A percentile compares a stretch with the other conserved stretches of the same genome.
Evolutionary conservation across 495 filamentous ascomycete species (phyloP).

Genomic region (Xylaria intraflava): DNA sequence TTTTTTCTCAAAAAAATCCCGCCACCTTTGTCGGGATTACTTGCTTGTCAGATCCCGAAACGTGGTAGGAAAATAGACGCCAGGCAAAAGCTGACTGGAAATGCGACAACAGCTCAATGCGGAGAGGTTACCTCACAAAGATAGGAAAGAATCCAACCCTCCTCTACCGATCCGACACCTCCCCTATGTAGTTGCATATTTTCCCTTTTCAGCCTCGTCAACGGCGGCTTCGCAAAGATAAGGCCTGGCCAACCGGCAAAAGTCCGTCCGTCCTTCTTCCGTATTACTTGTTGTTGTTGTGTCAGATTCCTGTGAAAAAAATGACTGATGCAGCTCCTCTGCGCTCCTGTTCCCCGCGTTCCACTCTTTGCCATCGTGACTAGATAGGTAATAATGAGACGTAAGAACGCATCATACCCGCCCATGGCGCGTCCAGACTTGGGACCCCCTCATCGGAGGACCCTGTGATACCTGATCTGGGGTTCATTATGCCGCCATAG

Average conservation of each 20-base stretch:
- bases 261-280: neutral
- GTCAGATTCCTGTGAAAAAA: neutral
- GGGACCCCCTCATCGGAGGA: neutral
- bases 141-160: too few relatives aligned
- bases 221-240: neutral
- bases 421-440: neutral
- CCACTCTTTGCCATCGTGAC: neutral
- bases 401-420: neutral
- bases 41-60: too few relatives aligned
- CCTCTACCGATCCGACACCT: too few relatives aligned
- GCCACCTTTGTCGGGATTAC: too few relatives aligned
- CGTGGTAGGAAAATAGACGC: too few relatives aligned
- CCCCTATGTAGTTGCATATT: neutral
- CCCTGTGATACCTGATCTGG: neutral
- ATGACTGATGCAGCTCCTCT: neutral
- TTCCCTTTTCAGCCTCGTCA: neutral
- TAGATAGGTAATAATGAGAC: too few relatives aligned
- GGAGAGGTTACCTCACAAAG: neutral
- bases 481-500: neutral
- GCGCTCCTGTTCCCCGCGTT: constrained; percentile 1
- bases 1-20: too few relatives aligned
- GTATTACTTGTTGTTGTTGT: too few relatives aligned
- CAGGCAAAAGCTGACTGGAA: too few relatives aligned
- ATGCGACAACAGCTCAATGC: too few relatives aligned
- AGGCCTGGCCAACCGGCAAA: neutral